A percentile compares a stretch with the other conserved stretches of the same genome.
These are phyloP conservation scores for Pseudogymnoascus sp. DNA, from an alignment of 2,329 filamentous ascomycete species.

Conservation along the genomic window DNA sequence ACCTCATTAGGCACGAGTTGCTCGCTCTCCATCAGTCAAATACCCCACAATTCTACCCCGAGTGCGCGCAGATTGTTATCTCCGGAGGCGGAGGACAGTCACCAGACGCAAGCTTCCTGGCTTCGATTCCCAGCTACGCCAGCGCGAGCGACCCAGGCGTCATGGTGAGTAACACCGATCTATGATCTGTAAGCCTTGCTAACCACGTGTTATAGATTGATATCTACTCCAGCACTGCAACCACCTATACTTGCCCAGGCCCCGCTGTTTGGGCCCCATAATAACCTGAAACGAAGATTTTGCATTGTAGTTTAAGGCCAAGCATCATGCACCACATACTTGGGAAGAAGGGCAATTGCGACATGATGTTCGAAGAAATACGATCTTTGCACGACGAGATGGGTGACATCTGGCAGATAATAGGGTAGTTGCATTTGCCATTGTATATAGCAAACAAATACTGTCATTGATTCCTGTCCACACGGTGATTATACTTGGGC, in stretches of 20 bases:
- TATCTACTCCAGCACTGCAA: constrained; percentile 38
- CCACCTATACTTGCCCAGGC: constrained; percentile 41
- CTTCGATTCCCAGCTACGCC: constrained; percentile 22
- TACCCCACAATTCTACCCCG: constrained; percentile 46
- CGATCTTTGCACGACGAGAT: background rate
- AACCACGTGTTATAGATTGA: constrained; percentile 32
- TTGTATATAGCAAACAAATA: background rate
- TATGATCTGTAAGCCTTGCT: background rate
- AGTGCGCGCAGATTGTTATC: constrained; percentile 47
- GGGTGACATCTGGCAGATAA: background rate
- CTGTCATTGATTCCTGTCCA: background rate
- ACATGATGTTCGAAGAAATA: background rate
- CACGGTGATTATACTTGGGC: background rate
- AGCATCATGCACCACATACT: background rate
- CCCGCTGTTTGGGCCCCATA: constrained; percentile 37
- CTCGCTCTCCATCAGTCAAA: constrained; percentile 48
- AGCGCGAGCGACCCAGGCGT: constrained; percentile 19
- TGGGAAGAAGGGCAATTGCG: background rate
- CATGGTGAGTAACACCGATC: constrained; percentile 27
- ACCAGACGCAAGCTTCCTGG: constrained; percentile 26
- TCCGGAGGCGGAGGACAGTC: constrained; percentile 39
- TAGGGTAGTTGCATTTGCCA: background rate
- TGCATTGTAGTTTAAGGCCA: background rate
- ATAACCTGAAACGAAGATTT: background rate
- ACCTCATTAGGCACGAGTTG: constrained; percentile 50